These are phyloP conservation scores for Paulinella micropora DNA, from an alignment of 78 protist species.

Conservation along the genomic window DNA sequence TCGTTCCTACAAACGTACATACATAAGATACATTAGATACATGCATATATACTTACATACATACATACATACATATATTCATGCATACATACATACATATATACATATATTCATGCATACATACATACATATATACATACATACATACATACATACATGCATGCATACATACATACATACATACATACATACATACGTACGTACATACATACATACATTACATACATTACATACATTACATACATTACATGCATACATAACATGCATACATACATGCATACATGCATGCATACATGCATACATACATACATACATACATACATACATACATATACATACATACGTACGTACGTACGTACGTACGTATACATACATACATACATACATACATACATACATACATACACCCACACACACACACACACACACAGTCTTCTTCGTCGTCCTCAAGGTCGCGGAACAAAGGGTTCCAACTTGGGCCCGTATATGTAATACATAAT, in stretches of 20 bases:
- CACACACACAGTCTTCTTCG: slow-evolving; percentile 18
- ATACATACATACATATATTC: background rate
- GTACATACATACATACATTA: background rate
- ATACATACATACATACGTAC: background rate
- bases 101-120: background rate
- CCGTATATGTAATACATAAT: slow-evolving; percentile 45
- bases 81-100: background rate
- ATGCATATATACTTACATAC: background rate
- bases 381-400: background rate
- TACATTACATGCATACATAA: background rate
- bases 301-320: background rate
- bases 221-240: background rate
- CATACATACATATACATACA: background rate
- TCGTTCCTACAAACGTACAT: slow-evolving; percentile 63
- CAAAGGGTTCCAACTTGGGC: slow-evolving; percentile 97
- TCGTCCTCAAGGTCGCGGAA: slow-evolving; percentile 69
- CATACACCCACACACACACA: background rate
- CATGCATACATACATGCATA: background rate
- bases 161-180: background rate
- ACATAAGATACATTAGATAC: background rate
- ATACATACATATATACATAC: background rate
- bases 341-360: background rate
- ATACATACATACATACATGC: background rate
- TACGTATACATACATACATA: background rate
- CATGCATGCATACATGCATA: background rate